Evolutionary conservation across 768 basidiomycete species (phyloP), one percentile per base, ranked within the genome.

Genomic region (Rhizopogon sp.): DNA sequence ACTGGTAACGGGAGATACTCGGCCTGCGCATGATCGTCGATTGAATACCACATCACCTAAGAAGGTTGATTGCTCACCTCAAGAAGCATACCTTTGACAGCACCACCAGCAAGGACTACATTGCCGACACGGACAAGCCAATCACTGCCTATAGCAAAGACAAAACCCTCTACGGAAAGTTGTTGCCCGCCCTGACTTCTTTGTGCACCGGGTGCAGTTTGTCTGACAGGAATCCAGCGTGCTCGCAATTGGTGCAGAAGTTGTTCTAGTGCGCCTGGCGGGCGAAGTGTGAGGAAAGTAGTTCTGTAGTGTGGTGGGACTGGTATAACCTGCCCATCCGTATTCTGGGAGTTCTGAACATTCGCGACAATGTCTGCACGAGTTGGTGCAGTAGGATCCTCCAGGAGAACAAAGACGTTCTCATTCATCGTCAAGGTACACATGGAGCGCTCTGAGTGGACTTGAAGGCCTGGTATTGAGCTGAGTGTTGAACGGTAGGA

Each of bases 71-170:
- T 29, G 58, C 70, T 56, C 56, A 88, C 90, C 82, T 93, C 90
- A 28, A 93, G 73, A 40, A 93, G 74, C 86, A 93, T 89, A n/a
- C 90, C 90, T 63, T 84, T 89, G 3, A 87, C 76, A 6, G 81
- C 81, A 33, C 89, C 88, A 20, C 88, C 88, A 20, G 86, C 80
- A 17, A 90, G 73, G 42, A 82, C 78, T 39, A 93, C 89, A 67
- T 89, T 89, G 8, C 90, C 90, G 35, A 84, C 82, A 14, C 90
- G 79, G 8, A 93, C 85, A 16, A 91, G 70, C 87, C 90, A 93
- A 66, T 93, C 90, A 37, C 73, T 85, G 1, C 90, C 90, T 52
- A 93, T 88, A 16, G 81, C 70, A 64, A 83, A 91, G n/a, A 88
- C 76, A 51, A 78, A 71, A 0, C 89, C 90, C 52, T 92, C 90